These are phyloP conservation scores for Xanthoconium separans DNA, from an alignment of 1,284 basidiomycete species.

Conservation along the genomic window DNA sequence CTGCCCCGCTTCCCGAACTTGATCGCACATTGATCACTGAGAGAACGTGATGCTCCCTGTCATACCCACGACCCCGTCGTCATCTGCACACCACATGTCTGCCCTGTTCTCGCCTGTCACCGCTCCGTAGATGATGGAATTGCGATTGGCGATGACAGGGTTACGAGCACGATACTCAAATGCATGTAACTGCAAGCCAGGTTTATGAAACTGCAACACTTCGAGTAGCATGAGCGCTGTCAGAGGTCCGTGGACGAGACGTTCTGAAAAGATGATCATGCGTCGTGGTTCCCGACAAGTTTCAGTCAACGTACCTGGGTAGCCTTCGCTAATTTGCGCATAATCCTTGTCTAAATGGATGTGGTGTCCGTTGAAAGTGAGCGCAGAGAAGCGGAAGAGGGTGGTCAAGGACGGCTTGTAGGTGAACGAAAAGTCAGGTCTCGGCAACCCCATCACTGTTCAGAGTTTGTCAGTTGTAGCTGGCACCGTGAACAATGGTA, in stretches of 20 bases:
- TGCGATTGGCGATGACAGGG: slow-evolving; percentile 66
- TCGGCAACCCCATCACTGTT: slow-evolving; percentile 52
- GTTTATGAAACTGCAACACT: slow-evolving; percentile 47
- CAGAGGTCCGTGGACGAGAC: slow-evolving; percentile 80
- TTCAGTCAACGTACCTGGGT: slow-evolving; percentile 52
- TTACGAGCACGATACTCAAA: slow-evolving; percentile 79
- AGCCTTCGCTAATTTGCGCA: slow-evolving; percentile 67
- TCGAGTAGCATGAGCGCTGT: slow-evolving; percentile 79
- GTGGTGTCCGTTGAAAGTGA: slow-evolving; percentile 77
- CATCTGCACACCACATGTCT: slow-evolving; percentile 55
- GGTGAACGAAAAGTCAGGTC: slow-evolving; percentile 57
- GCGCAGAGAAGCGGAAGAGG: slow-evolving; percentile 81
- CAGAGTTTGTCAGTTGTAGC: background rate
- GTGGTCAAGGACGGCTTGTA: slow-evolving; percentile 70
- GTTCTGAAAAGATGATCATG: slow-evolving; percentile 44
- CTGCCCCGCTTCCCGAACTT: background rate
- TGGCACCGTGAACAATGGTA: background rate
- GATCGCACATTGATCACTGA: slow-evolving; percentile 1
- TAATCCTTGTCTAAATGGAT: slow-evolving; percentile 76
- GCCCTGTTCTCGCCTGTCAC: slow-evolving; percentile 41
- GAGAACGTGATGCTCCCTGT: slow-evolving; percentile 45
- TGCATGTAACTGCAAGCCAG: slow-evolving; percentile 41
- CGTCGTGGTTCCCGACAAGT: background rate
- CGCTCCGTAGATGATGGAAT: slow-evolving; percentile 52
- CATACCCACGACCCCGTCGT: slow-evolving; percentile 71